Conservation (phyloP, 2,329 filamentous ascomycete species). For the Monosporascus sp. region DNA sequence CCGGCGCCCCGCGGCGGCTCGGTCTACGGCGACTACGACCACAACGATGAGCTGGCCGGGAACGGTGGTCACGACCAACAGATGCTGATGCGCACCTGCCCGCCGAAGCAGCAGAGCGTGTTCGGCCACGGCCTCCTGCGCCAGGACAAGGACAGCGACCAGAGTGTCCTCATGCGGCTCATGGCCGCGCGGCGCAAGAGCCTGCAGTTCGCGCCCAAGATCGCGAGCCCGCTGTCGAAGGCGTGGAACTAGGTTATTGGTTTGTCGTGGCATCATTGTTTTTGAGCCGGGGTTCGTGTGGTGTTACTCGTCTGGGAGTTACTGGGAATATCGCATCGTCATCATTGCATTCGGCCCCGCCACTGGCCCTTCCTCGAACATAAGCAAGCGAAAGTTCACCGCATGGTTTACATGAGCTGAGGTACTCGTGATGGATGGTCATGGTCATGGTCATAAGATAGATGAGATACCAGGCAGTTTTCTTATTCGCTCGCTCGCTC, state of each 20-base stretch:
- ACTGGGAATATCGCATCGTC: no score
- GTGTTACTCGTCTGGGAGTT: neutral
- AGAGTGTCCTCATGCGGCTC: slow-evolving; percentile 54
- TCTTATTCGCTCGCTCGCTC: no score
- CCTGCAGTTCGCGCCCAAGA: slow-evolving; percentile 69
- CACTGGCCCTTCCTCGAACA: no score
- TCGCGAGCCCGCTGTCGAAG: slow-evolving; percentile 65
- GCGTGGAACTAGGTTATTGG: slow-evolving; percentile 36
- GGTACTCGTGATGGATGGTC: no score
- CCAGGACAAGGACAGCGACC: slow-evolving; percentile 46
- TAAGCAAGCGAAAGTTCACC: no score
- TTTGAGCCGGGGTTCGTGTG: neutral
- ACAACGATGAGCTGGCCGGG: slow-evolving; percentile 30
- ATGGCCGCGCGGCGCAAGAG: slow-evolving; percentile 72
- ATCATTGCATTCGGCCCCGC: no score
- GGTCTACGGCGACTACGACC: slow-evolving; percentile 7
- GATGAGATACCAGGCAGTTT: no score
- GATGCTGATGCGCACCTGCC: slow-evolving; percentile 48
- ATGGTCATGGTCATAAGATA: no score
- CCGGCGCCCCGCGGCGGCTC: slow-evolving; percentile 22
- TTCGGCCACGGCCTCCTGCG: slow-evolving; percentile 42
- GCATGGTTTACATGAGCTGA: no score
- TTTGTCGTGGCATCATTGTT: no score
- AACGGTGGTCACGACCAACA: slow-evolving; percentile 24
- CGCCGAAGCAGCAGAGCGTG: slow-evolving; percentile 38